These are phyloP conservation scores for Eutrema yunnanense DNA, from an alignment of 345 rosid genomes.

Conservation along the genomic window DNA sequence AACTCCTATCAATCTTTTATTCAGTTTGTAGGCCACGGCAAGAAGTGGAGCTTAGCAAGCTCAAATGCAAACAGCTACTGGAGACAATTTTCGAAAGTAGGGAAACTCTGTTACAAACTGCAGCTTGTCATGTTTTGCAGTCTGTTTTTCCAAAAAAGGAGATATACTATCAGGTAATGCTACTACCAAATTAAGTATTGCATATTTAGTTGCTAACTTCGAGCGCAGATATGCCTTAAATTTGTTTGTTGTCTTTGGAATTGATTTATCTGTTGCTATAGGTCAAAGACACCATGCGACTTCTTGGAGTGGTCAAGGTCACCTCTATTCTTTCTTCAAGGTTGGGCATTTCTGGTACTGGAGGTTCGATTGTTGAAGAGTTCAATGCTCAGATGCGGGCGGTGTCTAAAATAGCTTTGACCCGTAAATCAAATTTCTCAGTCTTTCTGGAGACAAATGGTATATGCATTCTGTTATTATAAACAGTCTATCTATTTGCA, in stretches of 20 bases:
- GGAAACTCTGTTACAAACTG: constrained; percentile 84
- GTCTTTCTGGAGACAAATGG: constrained; percentile 75
- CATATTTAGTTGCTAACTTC: constrained; percentile 3
- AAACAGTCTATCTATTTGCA: background rate
- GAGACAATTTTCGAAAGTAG: constrained; percentile 84
- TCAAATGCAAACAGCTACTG: constrained; percentile 75
- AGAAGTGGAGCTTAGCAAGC: constrained; percentile 50
- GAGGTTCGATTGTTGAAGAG: constrained; percentile 85
- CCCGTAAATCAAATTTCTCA: constrained; percentile 79
- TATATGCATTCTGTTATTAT: constrained; percentile 25
- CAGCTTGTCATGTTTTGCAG: constrained; percentile 85
- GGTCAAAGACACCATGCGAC: constrained; percentile 93
- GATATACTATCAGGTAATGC: constrained; percentile 69
- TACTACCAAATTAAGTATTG: constrained; percentile 9
- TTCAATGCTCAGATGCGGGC: constrained; percentile 95
- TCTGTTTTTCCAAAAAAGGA: constrained; percentile 81
- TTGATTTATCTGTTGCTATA: constrained; percentile 29
- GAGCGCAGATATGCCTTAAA: background rate
- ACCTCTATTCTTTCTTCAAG: constrained; percentile 65
- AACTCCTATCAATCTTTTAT: constrained; percentile 70
- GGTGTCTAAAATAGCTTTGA: constrained; percentile 92
- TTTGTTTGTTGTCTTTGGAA: background rate
- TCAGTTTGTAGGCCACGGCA: constrained; percentile 46
- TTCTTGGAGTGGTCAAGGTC: constrained; percentile 90
- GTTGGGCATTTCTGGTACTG: constrained; percentile 71